Evolutionary conservation across 2,329 filamentous ascomycete species (phyloP).

Genomic region (Nothophoma quercina): DNA sequence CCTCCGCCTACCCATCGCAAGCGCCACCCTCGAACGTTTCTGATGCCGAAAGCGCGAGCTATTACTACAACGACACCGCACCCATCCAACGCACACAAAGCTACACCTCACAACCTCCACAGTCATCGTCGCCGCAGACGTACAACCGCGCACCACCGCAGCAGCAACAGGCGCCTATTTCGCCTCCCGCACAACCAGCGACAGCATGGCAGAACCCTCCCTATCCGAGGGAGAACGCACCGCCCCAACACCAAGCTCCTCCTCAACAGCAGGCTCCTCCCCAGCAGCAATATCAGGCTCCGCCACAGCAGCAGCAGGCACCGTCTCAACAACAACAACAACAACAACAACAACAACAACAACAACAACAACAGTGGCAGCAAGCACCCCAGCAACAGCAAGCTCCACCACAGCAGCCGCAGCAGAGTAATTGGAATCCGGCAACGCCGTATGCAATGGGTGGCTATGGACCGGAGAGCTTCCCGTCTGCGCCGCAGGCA

Average conservation of each 20-base stretch:
- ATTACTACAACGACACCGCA: conserved; percentile 43
- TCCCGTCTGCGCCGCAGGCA: conserved; percentile 68
- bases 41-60: conserved; percentile 44
- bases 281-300: conserved; percentile 13
- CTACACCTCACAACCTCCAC: conserved; percentile 43
- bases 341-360: conserved; percentile 31
- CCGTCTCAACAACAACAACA: conserved; percentile 30
- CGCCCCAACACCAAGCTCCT: conserved; percentile 23
- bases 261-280: conserved; percentile 20
- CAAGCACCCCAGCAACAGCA: conserved; percentile 32
- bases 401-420: conserved; percentile 40
- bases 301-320: conserved; percentile 27
- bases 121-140: conserved; percentile 47
- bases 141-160: conserved; percentile 37
- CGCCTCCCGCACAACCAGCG: conserved; percentile 42
- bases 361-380: conserved; percentile 41
- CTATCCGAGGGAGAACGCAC: conserved; percentile 42
- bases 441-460: conserved; percentile 49
- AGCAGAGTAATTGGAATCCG: conserved; percentile 44
- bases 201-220: conserved; percentile 41
- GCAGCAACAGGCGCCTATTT: conserved; percentile 31
- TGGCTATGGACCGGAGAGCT: conserved; percentile 57
- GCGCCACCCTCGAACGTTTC: conserved; percentile 42
- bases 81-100: conserved; percentile 41
- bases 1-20: conserved; percentile 44